Evolutionary conservation across 23 red algal species (phyloP).

Genomic region (Gracilaria domingensis): DNA sequence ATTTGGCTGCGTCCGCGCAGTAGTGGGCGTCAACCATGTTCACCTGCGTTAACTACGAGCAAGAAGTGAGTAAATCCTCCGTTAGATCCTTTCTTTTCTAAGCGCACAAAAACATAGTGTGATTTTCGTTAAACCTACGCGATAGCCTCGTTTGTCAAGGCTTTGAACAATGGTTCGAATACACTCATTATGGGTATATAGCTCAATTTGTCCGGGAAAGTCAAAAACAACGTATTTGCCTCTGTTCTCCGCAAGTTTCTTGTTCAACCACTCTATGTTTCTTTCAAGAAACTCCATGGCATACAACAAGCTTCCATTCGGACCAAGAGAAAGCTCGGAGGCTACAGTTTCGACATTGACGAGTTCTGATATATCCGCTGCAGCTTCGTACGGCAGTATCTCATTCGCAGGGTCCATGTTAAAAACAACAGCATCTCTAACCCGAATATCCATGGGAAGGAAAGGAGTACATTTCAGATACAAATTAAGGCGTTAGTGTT

Average conservation of each 20-base stretch:
- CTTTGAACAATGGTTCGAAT: slow-evolving; percentile 67
- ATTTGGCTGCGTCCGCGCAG: slow-evolving; percentile 83
- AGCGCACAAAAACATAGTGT: no score
- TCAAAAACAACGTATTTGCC: slow-evolving; percentile 88
- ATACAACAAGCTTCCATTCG: slow-evolving; percentile 92
- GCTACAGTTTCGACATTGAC: slow-evolving; percentile 64
- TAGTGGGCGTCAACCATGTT: slow-evolving; percentile 92
- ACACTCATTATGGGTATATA: slow-evolving; percentile 90
- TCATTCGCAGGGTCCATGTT: slow-evolving; percentile 94
- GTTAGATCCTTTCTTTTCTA: no score
- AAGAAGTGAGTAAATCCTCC: no score
- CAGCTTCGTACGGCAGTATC: slow-evolving; percentile 74
- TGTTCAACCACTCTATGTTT: slow-evolving; percentile 87
- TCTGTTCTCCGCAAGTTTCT: slow-evolving; percentile 31
- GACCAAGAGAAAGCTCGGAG: slow-evolving; percentile 73
- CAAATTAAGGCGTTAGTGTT: not conserved
- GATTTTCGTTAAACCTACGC: slow-evolving; percentile 20
- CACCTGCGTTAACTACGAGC: slow-evolving; percentile 68
- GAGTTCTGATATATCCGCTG: slow-evolving; percentile 82
- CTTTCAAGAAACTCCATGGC: slow-evolving; percentile 85
- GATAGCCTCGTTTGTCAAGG: slow-evolving; percentile 27
- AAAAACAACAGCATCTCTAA: slow-evolving; percentile 78
- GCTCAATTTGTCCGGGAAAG: slow-evolving; percentile 96
- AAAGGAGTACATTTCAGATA: not conserved
- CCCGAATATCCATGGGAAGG: not conserved